These are phyloP conservation scores for Basidiobolus meristosporus DNA, from an alignment of 371 early-diverging fungal genomes.

Conservation along the genomic window DNA sequence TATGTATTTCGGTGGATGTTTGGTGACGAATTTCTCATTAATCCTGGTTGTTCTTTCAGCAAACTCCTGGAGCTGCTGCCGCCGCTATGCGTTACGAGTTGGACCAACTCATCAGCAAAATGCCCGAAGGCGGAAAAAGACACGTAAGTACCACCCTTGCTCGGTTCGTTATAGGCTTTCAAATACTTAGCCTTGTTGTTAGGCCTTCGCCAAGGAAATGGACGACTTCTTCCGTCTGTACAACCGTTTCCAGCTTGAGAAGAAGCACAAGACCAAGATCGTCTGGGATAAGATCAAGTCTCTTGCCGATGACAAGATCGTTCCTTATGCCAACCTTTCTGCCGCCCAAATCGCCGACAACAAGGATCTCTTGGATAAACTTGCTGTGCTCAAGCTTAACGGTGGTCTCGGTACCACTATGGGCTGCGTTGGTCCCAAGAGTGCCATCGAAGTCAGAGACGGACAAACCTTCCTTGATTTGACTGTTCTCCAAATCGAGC, in stretches of 20 bases:
- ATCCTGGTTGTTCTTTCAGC: no score
- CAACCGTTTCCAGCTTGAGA: constrained; percentile 66
- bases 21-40: no score
- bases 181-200: neutral
- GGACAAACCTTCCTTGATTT: constrained; percentile 98
- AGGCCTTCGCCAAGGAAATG: constrained; percentile 46
- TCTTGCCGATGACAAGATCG: constrained; percentile 24
- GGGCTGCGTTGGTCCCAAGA: constrained; percentile 99
- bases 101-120: neutral
- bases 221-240: constrained; percentile 83
- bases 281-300: neutral
- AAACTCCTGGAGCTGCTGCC: no score
- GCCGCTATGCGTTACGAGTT: neutral
- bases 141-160: no score
- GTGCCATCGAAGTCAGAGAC: constrained; percentile 96
- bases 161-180: neutral
- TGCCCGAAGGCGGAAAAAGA: neutral
- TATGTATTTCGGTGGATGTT: no score
- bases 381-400: constrained; percentile 97
- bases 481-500: constrained; percentile 96
- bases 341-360: constrained; percentile 22
- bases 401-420: constrained; percentile 99
- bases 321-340: constrained; percentile 49
- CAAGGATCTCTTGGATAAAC: constrained; percentile 51
- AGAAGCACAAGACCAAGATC: constrained; percentile 31